Conservation (phyloP, 768 basidiomycete genomes). For the Exidia glandulosa region DNA sequence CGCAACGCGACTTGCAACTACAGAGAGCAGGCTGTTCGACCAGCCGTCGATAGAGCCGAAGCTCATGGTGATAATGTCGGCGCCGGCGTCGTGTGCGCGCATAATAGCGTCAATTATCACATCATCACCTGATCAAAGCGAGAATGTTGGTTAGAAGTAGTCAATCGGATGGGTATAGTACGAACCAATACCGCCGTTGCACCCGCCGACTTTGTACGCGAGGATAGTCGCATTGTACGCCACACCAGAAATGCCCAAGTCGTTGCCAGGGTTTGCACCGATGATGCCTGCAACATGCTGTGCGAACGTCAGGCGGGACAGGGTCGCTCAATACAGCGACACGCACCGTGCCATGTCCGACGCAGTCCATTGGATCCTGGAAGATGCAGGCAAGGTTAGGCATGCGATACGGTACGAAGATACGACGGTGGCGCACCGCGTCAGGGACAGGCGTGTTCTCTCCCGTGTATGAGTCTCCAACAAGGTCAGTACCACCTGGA, state of each 20-base stretch:
- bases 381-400: no score
- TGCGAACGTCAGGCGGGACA: background rate
- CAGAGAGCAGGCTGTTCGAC: conserved; percentile 18
- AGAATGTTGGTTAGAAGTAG: conserved; percentile 18
- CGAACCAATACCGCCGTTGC: conserved; percentile 38
- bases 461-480: conserved; percentile 8
- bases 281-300: conserved; percentile 13
- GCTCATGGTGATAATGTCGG: conserved; percentile 20
- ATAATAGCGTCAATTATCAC: conserved; percentile 2
- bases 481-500: conserved; percentile 5
- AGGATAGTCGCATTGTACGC: conserved; percentile 48
- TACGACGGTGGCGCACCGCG: no score
- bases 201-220: conserved; percentile 52
- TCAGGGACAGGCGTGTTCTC: conserved; percentile 1
- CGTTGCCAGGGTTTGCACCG: conserved; percentile 18
- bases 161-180: conserved; percentile 25
- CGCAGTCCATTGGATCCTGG: background rate
- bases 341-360: conserved; percentile 33
- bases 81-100: conserved; percentile 12
- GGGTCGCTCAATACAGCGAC: no score
- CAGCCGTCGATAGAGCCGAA: conserved; percentile 22
- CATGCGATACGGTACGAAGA: no score
- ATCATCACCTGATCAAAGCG: conserved; percentile 18
- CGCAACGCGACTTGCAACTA: conserved; percentile 22
- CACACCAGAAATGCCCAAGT: conserved; percentile 37